Evolutionary conservation across 345 rosid genomes (phyloP).

Genomic region (Cardamine resedifolia): DNA sequence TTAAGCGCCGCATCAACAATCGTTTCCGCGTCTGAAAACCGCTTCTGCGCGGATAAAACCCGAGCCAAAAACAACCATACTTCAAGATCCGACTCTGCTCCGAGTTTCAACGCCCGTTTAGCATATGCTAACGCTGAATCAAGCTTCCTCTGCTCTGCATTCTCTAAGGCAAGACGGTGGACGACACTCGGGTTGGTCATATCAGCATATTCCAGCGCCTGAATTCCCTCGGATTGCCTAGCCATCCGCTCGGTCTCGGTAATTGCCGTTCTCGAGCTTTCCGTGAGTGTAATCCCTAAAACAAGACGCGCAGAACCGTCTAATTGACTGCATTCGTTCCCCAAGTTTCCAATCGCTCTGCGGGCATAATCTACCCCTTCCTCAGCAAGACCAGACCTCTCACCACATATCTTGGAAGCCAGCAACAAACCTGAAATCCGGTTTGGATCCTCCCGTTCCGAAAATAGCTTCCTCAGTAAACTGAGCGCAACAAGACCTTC

Average conservation of each 20-base stretch:
- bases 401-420: conserved; percentile 70
- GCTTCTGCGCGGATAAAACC: conserved; percentile 71
- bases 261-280: conserved; percentile 50
- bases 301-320: conserved; percentile 49
- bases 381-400: conserved; percentile 47
- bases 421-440: conserved; percentile 52
- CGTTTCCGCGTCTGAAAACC: conserved; percentile 57
- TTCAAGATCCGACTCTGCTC: conserved; percentile 54
- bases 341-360: conserved; percentile 50
- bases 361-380: conserved; percentile 65
- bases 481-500: conserved; percentile 65
- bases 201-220: conserved; percentile 52
- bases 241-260: conserved; percentile 50
- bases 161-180: conserved; percentile 62
- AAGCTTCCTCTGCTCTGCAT: conserved; percentile 79
- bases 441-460: conserved; percentile 51
- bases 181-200: conserved; percentile 55
- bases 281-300: conserved; percentile 57
- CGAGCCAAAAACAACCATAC: conserved; percentile 78
- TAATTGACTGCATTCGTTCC: conserved; percentile 47
- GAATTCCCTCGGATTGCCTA: conserved; percentile 61
- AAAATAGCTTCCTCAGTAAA: conserved; percentile 62
- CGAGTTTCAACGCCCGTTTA: conserved; percentile 49
- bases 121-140: conserved; percentile 57
- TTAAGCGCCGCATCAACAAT: conserved; percentile 62